Evolutionary conservation across 139 green algal species (phyloP), one percentile per base, ranked within the genome.

Genomic region (Haematococcus sp.): DNA sequence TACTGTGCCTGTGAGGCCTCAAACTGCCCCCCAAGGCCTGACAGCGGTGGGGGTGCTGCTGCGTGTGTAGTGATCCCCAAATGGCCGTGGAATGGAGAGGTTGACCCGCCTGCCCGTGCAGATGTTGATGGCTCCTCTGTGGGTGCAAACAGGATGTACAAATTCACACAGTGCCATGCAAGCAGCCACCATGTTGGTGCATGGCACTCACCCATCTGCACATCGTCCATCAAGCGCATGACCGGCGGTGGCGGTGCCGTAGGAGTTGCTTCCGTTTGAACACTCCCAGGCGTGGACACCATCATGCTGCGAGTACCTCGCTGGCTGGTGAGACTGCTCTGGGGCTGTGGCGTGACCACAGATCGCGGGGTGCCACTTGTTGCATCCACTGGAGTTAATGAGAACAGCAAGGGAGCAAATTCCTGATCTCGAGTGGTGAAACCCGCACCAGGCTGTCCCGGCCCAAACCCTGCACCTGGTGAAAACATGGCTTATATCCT

Each of bases 351-450:
- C 28, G 78, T 80, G 3, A 67, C 40, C 40, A 49, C 70, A 30
- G 75, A 68, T 3, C 79, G 70, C 13, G 74, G 74, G 22, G 79
- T 81, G 3, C 46, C 51, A 2, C n/a, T 25, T 16, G 63, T 54
- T 32, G 17, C 66, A 35, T 81, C 70, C 25, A 55, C 34, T 3
- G 79, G 67, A 20, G 52, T 64, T 1, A 85, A 55, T n/a, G 70
- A 60, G 22, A 85, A 85, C 1, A 85, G 59, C n/a, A 85, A 31
- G 19, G 79, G 75, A 19, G 79, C 70, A 71, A 81, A 85, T 35
- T 85, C 79, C n/a, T 79, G 74, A 15, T 85, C 79, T 2, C 64
- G 40, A 7, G 7, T 7, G 7, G 40, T 11, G 40, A 49, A 49
- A 7, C 40, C 40, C n/a, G n/a, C n/a, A n/a, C n/a, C n/a, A 19